phyloP scores from a whole-genome alignment of 768 basidiomycete species.

The Flagelloscypha sp. region DNA sequence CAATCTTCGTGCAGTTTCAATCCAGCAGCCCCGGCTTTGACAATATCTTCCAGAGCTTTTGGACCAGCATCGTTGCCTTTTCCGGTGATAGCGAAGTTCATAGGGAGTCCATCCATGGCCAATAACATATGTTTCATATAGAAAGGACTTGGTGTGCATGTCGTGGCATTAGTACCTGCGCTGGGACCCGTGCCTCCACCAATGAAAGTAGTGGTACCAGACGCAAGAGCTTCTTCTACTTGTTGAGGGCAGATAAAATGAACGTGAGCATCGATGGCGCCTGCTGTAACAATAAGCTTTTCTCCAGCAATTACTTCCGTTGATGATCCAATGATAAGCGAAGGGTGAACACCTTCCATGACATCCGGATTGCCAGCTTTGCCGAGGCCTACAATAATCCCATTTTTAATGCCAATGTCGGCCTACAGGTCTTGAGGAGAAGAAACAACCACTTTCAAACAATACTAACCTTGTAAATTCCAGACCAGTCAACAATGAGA shows the following conservation, averaged over 20 bases:
- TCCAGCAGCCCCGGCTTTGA: constrained; percentile 79
- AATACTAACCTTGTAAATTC: constrained; percentile 76
- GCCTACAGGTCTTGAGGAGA: constrained; percentile 42
- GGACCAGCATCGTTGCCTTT: constrained; percentile 90
- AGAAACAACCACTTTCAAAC: background rate
- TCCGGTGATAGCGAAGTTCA: constrained; percentile 94
- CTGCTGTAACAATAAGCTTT: constrained; percentile 88
- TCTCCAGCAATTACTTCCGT: constrained; percentile 97
- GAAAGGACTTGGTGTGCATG: constrained; percentile 86
- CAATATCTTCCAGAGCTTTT: constrained; percentile 67
- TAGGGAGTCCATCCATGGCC: constrained; percentile 81
- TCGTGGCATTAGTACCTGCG: constrained; percentile 86
- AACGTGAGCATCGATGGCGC: constrained; percentile 84
- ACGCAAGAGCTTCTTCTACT: constrained; percentile 74
- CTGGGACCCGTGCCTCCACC: constrained; percentile 95
- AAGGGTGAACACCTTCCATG: constrained; percentile 70
- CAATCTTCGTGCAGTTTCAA: constrained; percentile 97
- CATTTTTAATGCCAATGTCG: constrained; percentile 86
- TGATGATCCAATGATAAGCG: constrained; percentile 77
- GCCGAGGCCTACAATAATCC: constrained; percentile 80
- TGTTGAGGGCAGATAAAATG: constrained; percentile 96
- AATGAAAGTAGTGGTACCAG: constrained; percentile 88
- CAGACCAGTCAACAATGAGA: constrained; percentile 88
- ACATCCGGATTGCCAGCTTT: constrained; percentile 96
- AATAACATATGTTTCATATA: constrained; percentile 88